Base-by-base conservation (phyloP, 768 basidiomycete species). In the Amanita fuliginea region DNA sequence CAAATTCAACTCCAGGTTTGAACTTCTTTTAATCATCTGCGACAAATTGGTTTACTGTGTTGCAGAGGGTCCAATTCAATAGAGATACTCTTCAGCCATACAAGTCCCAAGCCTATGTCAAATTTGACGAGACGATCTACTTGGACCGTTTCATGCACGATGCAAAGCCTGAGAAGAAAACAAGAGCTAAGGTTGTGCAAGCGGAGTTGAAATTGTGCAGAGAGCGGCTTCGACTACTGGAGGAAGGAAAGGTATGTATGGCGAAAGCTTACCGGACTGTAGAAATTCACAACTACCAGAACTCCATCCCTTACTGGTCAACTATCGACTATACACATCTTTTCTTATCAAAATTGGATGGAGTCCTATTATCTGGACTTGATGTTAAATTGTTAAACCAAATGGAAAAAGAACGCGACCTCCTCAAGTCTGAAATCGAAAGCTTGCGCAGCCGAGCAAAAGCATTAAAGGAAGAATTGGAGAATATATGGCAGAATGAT, bases 51-150 rank as follows among this genome's bases (percentile, higher is more conserved):
- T 14, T 51, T 53, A 56, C 53, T 46, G 54, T 42, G 42, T 46
- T 45, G 19, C 56, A 94, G 91, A 73, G 93, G 51, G 93, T 92
- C 3, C 92, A 95, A 74, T 98, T 92, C 69, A 91, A 98, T 61
- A 79, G 91, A 7, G 85, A 90, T 56, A 91, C 86, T 0, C 74
- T 90, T 49, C 87, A 93, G 55, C 83, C 92, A 13, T 92, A 88
- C 72, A 99, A 99, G 64, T 92, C 89, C 4, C 95, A 99, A 60
- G 92, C 91, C 3, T 95, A 92, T 63, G 84, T 99, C 55, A 86
- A 83, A 58, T 96, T 95, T 60, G 81, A 75, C 14, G 87, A 93
- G 64, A 86, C 80, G 8, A 72, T 99, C 11, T 83, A 78, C 59
- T 80, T 98, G 78, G 93, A 96, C 63, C 83, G 96, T 11, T 99